Evolutionary conservation across 202 grass and related monocot species (phyloP), one percentile per base, ranked within the genome.

Genomic region (Bolboschoenoplectus hybrid): DNA sequence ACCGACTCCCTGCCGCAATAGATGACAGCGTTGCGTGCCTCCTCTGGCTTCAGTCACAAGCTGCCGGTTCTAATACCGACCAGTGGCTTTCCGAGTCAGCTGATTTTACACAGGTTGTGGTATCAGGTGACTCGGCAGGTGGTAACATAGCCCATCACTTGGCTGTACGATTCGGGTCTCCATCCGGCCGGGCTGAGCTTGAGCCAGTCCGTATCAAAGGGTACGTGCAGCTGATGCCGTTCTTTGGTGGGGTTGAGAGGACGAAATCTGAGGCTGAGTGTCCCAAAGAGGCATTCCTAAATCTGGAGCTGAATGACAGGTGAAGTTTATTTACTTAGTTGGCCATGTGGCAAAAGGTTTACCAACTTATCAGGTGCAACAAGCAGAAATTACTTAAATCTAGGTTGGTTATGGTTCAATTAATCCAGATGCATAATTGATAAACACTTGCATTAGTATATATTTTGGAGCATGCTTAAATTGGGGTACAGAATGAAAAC

Each of bases 41-140:
- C 47, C 84, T 89, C 4, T 95, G 95, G 93, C 68, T 98, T 2
- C 84, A 88, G 0, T 57, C 85, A 5, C 82, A 88, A 63, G 85
- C 74, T 9, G 49, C 4, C 34, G 58, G 17, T 63, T 41, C 0
- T 6, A 47, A 13, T 8, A 36, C 46, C 1, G 91, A 94, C 49
- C 82, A 91, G 0, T 98, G 93, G 95, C 69, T 98, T 86, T 19
- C 84, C 46, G 87, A 89, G 11, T 77, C 78, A 5, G 91, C 90
- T 0, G 90, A 98, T 86, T 84, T 95, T 44, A 9, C 0, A 3
- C 87, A 80, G 2, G 79, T 98, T 1, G 92, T 95, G 74, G 5
- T 98, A 44, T 98, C 95, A 1, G 95, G 95, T 49, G 95, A 95
- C 86, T 98, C 95, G 0, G 90, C 95, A 3, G 95, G 95, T 4